Conservation (phyloP, 495 filamentous ascomycete genomes). For the Annulohypoxylon moriforme region DNA sequence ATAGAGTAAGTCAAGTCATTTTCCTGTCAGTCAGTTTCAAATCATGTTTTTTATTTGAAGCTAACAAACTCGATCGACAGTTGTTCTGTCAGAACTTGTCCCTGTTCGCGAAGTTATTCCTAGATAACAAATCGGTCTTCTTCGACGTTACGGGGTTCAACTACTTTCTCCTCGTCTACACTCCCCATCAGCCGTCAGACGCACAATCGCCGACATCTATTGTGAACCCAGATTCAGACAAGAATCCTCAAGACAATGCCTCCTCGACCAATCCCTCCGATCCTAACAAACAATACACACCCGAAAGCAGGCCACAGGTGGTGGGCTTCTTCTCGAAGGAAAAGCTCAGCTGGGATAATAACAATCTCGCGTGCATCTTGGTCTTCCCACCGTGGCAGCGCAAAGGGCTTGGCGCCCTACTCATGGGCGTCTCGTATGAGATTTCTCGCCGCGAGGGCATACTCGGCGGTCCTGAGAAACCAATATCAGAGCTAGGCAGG, state of each 20-base stretch:
- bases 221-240: background rate
- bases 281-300: background rate
- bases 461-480: constrained; percentile 93
- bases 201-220: constrained; percentile 11
- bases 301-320: constrained; percentile 62
- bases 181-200: constrained; percentile 53
- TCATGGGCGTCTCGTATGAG: constrained; percentile 95
- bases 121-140: constrained; percentile 98
- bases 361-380: constrained; percentile 96
- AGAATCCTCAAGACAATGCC: too few relatives aligned
- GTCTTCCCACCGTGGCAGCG: constrained; percentile 96
- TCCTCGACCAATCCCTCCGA: background rate
- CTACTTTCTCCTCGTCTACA: constrained; percentile 88
- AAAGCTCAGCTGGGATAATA: constrained; percentile 98
- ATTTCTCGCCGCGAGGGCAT: constrained; percentile 86
- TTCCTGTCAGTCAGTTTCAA: background rate
- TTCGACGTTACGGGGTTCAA: constrained; percentile 96
- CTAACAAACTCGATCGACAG: constrained; percentile 53
- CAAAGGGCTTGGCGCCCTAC: constrained; percentile 84
- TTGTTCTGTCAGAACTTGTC: constrained; percentile 95
- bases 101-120: constrained; percentile 96
- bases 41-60: constrained; percentile 9
- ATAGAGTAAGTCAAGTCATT: constrained; percentile 67
- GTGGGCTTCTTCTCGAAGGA: constrained; percentile 98
- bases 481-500: constrained; percentile 83